A percentile compares a stretch with the other conserved stretches of the same genome.
Evolutionary conservation across 768 basidiomycete species (phyloP).

Genomic region (Dacryopinax spathularia): DNA sequence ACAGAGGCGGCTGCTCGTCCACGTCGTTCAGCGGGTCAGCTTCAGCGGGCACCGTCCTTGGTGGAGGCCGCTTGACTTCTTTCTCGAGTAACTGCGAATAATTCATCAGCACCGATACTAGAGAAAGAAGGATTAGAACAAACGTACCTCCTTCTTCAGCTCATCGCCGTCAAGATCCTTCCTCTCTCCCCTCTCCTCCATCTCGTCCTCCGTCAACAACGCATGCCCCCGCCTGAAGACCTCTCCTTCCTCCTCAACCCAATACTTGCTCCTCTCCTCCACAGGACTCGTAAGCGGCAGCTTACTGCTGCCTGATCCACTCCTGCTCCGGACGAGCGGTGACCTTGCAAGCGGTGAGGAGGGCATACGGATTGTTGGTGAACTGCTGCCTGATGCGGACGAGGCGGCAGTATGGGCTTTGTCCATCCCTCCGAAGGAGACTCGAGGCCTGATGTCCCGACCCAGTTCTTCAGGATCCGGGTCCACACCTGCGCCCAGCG

Average conservation of each 20-base stretch:
- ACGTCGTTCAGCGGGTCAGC: slow-evolving; percentile 27
- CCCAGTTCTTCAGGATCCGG: slow-evolving; percentile 51
- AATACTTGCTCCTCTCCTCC: slow-evolving; percentile 32
- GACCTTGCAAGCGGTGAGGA: no score
- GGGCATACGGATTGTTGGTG: background rate
- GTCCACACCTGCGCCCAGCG: slow-evolving; percentile 29
- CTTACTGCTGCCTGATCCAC: background rate
- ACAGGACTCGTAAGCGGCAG: slow-evolving; percentile 12
- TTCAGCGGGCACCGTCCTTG: slow-evolving; percentile 37
- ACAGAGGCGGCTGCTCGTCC: background rate
- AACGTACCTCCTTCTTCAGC: slow-evolving; percentile 41
- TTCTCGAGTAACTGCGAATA: slow-evolving; percentile 56
- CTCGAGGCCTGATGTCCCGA: slow-evolving; percentile 38
- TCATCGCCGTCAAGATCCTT: slow-evolving; percentile 58
- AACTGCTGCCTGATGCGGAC: background rate
- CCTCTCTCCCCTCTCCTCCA: slow-evolving; percentile 49
- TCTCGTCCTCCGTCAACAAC: slow-evolving; percentile 66
- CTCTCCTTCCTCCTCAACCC: slow-evolving; percentile 92
- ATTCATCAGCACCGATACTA: background rate
- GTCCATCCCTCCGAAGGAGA: background rate
- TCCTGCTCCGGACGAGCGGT: background rate
- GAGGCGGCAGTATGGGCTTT: background rate
- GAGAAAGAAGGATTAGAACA: background rate
- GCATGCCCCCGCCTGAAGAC: slow-evolving; percentile 84
- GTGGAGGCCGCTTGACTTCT: slow-evolving; percentile 73